phyloP scores from a whole-genome alignment of 805 yeast species.

The Yarrowia alimentaria region DNA sequence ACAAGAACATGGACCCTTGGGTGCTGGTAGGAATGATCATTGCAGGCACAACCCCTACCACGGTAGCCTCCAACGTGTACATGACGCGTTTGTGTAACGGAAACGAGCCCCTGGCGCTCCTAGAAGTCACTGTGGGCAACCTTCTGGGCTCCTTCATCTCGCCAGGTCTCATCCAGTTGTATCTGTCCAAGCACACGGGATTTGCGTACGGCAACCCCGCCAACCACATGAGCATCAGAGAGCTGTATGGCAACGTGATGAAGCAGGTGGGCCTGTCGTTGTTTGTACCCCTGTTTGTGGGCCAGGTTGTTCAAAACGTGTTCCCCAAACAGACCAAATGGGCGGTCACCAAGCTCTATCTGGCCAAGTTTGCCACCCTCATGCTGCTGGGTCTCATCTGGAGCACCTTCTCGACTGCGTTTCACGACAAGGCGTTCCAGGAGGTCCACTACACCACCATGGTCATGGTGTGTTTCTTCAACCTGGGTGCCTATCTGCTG shows the following conservation, averaged over 20 bases:
- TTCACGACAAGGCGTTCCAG: slow-evolving; percentile 75
- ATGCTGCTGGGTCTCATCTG: slow-evolving; percentile 77
- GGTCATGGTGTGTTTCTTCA: slow-evolving; percentile 77
- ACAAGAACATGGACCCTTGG: slow-evolving; percentile 65
- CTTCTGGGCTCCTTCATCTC: slow-evolving; percentile 82
- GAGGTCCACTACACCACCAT: slow-evolving; percentile 65
- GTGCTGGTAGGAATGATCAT: slow-evolving; percentile 76
- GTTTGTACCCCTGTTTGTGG: slow-evolving; percentile 81
- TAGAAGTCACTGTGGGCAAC: slow-evolving; percentile 85
- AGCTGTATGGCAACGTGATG: slow-evolving; percentile 73
- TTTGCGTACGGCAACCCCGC: slow-evolving; percentile 76
- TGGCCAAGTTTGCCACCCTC: slow-evolving; percentile 73
- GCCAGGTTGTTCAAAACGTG: slow-evolving; percentile 73
- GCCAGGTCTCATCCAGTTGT: slow-evolving; percentile 81
- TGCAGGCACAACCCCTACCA: slow-evolving; percentile 86
- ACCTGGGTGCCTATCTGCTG: slow-evolving; percentile 72
- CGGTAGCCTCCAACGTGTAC: slow-evolving; percentile 86
- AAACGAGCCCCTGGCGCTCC: slow-evolving; percentile 69
- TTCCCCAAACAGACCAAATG: slow-evolving; percentile 64
- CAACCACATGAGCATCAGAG: slow-evolving; percentile 46
- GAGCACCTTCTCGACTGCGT: slow-evolving; percentile 82
- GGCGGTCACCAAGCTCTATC: slow-evolving; percentile 54
- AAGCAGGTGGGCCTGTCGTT: slow-evolving; percentile 82
- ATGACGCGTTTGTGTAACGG: slow-evolving; percentile 89
- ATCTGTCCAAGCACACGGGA: slow-evolving; percentile 54